Conservation (phyloP, 2,329 filamentous ascomycete species). For the Aureobasidium sp. region DNA sequence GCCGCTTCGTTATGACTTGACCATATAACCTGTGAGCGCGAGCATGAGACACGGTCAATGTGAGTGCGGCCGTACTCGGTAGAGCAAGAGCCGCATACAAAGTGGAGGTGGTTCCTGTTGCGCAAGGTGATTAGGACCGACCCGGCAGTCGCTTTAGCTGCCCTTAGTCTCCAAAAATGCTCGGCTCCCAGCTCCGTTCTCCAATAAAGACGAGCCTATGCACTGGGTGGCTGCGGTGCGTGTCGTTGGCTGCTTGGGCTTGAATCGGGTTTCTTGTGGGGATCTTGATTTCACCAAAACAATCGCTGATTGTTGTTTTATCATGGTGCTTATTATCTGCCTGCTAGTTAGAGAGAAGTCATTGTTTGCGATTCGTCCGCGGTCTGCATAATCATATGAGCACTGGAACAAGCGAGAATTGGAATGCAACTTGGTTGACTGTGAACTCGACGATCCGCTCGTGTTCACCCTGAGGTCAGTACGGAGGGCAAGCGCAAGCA, state of each 20-base stretch:
- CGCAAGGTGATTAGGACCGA: background rate
- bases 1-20: no score
- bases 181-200: background rate
- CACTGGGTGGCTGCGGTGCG: background rate
- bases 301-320: background rate
- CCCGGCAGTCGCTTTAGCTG: background rate
- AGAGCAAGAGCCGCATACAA: background rate
- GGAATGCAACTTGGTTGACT: background rate
- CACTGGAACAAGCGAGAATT: slow-evolving; percentile 1
- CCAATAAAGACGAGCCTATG: background rate
- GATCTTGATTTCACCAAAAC: background rate
- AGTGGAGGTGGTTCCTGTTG: background rate
- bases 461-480: background rate
- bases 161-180: background rate
- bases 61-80: background rate
- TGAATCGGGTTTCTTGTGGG: background rate
- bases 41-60: background rate
- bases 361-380: background rate
- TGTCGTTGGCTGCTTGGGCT: background rate
- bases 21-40: background rate
- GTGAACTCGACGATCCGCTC: background rate
- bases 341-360: background rate
- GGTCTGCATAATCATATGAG: background rate
- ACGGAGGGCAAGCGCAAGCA: background rate
- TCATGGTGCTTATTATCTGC: background rate